Evolutionary conservation across 805 yeast genomes (phyloP).

Genomic region (Saccharomycopsis javanensis): DNA sequence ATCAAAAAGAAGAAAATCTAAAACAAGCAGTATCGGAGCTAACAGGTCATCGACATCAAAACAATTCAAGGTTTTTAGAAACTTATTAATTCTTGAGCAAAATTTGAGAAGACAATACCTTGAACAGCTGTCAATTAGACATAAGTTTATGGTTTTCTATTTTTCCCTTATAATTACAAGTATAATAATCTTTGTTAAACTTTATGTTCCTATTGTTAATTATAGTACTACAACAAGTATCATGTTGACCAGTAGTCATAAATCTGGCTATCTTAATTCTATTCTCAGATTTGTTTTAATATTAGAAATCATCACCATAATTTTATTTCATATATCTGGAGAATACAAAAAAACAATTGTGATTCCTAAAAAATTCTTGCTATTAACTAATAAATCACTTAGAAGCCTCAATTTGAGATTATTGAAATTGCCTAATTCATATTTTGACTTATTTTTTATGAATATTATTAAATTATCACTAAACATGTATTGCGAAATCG

Average conservation of each 20-base stretch:
- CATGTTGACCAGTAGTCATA: neutral
- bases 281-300: slow-evolving; percentile 45
- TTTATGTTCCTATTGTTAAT: slow-evolving; percentile 22
- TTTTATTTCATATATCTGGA: slow-evolving; percentile 77
- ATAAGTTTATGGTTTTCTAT: slow-evolving; percentile 32
- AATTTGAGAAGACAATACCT: slow-evolving; percentile 70
- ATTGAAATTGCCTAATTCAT: slow-evolving; percentile 40
- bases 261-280: neutral
- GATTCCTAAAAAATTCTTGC: slow-evolving; percentile 66
- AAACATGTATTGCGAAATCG: neutral
- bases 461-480: neutral
- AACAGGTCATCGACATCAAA: slow-evolving; percentile 2
- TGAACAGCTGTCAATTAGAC: slow-evolving; percentile 57
- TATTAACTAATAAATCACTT: slow-evolving; percentile 81
- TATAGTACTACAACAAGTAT: neutral
- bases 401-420: slow-evolving; percentile 72
- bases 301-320: slow-evolving; percentile 55
- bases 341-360: slow-evolving; percentile 81
- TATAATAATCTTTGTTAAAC: slow-evolving; percentile 31
- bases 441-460: slow-evolving; percentile 8
- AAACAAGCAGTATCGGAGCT: neutral
- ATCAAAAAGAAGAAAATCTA: neutral
- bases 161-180: slow-evolving; percentile 33
- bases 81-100: slow-evolving; percentile 77
- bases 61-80: slow-evolving; percentile 54